These are phyloP conservation scores for Candida jianshihensis DNA, from an alignment of 805 yeast species.

Conservation along the genomic window DNA sequence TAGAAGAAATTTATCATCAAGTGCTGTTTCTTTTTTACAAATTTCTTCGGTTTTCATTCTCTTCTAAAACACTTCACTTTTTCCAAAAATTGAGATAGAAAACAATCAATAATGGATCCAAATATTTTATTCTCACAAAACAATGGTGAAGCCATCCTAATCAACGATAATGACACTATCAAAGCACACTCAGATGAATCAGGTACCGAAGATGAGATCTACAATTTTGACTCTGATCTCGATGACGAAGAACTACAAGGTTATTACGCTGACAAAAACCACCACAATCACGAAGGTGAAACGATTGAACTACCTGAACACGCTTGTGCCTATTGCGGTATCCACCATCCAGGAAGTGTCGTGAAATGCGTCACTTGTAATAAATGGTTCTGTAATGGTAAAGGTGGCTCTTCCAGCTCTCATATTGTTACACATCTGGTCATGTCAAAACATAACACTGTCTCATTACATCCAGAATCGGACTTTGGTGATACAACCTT, in stretches of 20 bases:
- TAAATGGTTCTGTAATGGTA: conserved; percentile 87
- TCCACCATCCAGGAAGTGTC: conserved; percentile 55
- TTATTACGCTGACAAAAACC: conserved; percentile 3
- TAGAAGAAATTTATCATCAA: too few relatives aligned
- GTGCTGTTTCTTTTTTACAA: too few relatives aligned
- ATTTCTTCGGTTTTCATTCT: too few relatives aligned
- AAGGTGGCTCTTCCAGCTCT: conserved; percentile 50
- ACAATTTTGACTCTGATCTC: conserved; percentile 13
- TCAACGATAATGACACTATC: background rate
- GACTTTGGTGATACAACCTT: conserved; percentile 81
- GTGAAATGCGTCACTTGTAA: conserved; percentile 71
- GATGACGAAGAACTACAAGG: conserved; percentile 3
- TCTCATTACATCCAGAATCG: conserved; percentile 70
- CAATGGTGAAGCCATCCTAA: background rate
- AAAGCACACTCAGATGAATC: background rate
- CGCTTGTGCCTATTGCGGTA: conserved; percentile 68
- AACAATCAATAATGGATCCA: conserved; percentile 14
- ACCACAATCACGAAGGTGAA: conserved; percentile 1
- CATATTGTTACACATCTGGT: conserved; percentile 86
- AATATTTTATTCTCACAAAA: conserved; percentile 16
- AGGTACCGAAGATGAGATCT: conserved; percentile 7
- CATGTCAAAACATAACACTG: conserved; percentile 66
- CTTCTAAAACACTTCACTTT: too few relatives aligned
- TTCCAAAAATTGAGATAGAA: too few relatives aligned
- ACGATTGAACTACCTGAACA: conserved; percentile 26